Percentiles rank a stretch among this genome's conserved stretches.
phyloP scores from a whole-genome alignment of 2,329 filamentous ascomycete species.

The Colletotrichum destructivum region DNA sequence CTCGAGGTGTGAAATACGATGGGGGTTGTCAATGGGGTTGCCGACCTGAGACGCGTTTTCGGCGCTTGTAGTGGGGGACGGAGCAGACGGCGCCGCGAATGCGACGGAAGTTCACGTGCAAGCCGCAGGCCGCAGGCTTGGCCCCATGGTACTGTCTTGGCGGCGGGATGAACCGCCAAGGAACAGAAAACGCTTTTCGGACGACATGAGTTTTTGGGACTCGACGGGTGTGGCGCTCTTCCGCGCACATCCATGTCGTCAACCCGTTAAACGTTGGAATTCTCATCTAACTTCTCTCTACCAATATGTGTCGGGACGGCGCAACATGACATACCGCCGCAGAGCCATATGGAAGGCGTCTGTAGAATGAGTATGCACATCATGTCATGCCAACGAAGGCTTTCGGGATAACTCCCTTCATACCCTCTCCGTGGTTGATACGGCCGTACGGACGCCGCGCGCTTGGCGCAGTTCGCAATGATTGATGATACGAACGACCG shows the following conservation, averaged over 20 bases:
- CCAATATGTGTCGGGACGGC: not conserved
- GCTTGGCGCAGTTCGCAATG: not conserved
- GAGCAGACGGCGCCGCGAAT: not conserved
- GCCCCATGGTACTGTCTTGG: not conserved
- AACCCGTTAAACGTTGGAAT: not conserved
- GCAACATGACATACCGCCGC: not conserved
- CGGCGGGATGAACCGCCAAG: constrained; percentile 4
- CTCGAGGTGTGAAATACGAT: constrained; percentile 4
- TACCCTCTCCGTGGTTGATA: not conserved
- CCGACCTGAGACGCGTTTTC: constrained; percentile 5
- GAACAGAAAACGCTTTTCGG: not conserved
- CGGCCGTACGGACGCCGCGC: not conserved
- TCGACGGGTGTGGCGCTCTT: not conserved
- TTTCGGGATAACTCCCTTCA: not conserved
- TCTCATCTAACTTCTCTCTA: too few relatives aligned
- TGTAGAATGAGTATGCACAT: not conserved
- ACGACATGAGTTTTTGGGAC: not conserved
- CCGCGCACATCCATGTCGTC: too few relatives aligned
- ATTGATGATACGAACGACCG: not conserved
- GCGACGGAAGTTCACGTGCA: constrained; percentile 5
- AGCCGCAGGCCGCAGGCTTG: too few relatives aligned
- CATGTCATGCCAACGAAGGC: too few relatives aligned
- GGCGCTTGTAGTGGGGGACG: not conserved
- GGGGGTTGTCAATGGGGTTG: not conserved
- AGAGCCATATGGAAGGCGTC: not conserved